Evolutionary conservation across 116 monocot genomes (phyloP).

Genomic region (Iris pallida): DNA sequence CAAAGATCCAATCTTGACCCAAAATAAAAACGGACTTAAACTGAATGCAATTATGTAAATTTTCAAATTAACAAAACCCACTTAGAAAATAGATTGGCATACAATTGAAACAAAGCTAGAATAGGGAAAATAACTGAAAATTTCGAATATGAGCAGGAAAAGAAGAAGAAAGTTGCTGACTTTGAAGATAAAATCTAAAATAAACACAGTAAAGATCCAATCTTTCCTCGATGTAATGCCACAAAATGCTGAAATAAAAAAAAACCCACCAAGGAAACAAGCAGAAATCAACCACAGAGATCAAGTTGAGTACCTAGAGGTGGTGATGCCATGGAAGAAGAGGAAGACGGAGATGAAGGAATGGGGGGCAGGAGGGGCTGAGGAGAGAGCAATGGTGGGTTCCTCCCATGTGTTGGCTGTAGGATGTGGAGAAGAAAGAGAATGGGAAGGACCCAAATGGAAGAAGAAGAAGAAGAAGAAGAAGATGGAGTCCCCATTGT

Average conservation of each 20-base stretch:
- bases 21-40: not conserved
- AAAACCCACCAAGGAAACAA: slow-evolving; percentile 5
- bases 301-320: slow-evolving; percentile 32
- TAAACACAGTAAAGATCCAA: not conserved
- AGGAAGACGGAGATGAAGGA: slow-evolving; percentile 1
- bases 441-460: not conserved
- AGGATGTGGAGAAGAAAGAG: slow-evolving; percentile 14
- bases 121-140: not conserved
- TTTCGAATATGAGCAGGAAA: not conserved
- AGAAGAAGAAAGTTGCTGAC: not conserved
- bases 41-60: not conserved
- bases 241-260: not conserved
- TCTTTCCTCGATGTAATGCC: not conserved
- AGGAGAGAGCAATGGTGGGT: slow-evolving; percentile 14
- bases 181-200: not conserved
- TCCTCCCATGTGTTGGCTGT: slow-evolving; percentile 25
- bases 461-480: not conserved
- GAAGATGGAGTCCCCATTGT: not conserved
- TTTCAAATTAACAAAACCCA: not conserved
- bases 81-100: not conserved
- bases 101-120: not conserved
- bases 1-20: not conserved
- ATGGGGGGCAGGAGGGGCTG: not conserved
- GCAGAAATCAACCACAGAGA: not conserved
- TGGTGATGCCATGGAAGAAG: slow-evolving; percentile 23